Percentiles rank a stretch among this genome's conserved stretches.
These are phyloP conservation scores for Neofusicoccum kwambonambiense DNA, from an alignment of 2,329 filamentous ascomycete genomes.

Conservation along the genomic window DNA sequence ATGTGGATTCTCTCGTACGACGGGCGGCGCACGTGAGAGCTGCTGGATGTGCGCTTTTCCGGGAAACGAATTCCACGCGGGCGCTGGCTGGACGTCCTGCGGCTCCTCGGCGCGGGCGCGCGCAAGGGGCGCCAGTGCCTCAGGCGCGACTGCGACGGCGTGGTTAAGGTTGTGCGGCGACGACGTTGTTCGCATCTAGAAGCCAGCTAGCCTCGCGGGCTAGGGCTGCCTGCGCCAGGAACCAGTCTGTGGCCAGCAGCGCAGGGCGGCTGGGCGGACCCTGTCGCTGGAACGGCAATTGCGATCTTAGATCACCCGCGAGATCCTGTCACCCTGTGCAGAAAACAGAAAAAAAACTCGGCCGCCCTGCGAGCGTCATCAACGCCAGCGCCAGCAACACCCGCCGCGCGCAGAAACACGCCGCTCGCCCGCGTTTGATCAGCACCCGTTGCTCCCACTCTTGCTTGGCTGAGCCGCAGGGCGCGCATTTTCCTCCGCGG, in stretches of 20 bases:
- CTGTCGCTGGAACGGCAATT: conserved; percentile 1
- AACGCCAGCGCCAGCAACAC: background rate
- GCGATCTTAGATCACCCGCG: conserved; percentile 14
- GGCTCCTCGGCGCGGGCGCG: background rate
- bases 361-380: background rate
- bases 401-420: background rate
- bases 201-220: background rate
- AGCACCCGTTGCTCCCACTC: background rate
- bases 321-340: background rate
- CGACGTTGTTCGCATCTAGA: background rate
- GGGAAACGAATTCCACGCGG: background rate
- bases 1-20: conserved; percentile 2
- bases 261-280: background rate
- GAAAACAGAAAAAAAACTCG: background rate
- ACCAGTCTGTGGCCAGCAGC: background rate
- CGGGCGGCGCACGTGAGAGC: conserved; percentile 4
- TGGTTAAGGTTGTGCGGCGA: background rate
- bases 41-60: conserved; percentile 8
- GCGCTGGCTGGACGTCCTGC: background rate
- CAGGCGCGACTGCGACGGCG: background rate
- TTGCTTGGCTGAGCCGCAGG: conserved; percentile 12
- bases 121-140: too few relatives aligned
- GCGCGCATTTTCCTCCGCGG: conserved; percentile 10
- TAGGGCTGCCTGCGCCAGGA: background rate
- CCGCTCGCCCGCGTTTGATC: conserved; percentile 11